phyloP scores from a whole-genome alignment of 1,284 basidiomycete species.

The Wolfiporia cocos region DNA sequence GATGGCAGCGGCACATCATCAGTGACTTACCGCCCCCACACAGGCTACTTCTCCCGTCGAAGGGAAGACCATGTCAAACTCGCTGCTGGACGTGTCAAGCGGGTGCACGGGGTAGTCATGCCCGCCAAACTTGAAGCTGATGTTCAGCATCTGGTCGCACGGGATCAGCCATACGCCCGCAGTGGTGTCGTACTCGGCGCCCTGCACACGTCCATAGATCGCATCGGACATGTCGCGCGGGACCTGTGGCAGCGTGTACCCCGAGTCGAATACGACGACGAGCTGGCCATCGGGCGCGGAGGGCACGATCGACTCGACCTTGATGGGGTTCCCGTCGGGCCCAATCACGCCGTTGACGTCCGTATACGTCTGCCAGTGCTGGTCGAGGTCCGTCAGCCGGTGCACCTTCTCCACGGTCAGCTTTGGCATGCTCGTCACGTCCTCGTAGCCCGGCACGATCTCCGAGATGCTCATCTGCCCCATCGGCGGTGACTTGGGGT shows the following conservation, averaged over 20 bases:
- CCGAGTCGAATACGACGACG: slow-evolving; percentile 72
- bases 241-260: slow-evolving; percentile 65
- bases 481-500: slow-evolving; percentile 34
- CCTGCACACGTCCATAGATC: slow-evolving; percentile 74
- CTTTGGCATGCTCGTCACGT: slow-evolving; percentile 55
- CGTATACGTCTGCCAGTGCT: slow-evolving; percentile 73
- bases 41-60: slow-evolving; percentile 56
- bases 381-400: slow-evolving; percentile 47
- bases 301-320: slow-evolving; percentile 60
- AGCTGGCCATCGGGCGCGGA: slow-evolving; percentile 30
- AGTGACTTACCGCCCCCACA: slow-evolving; percentile 53
- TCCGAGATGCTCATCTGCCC: slow-evolving; percentile 59
- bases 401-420: slow-evolving; percentile 62
- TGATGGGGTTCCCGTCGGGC: slow-evolving; percentile 61
- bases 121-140: slow-evolving; percentile 69
- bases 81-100: slow-evolving; percentile 63
- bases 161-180: slow-evolving; percentile 67
- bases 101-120: slow-evolving; percentile 65
- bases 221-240: slow-evolving; percentile 70
- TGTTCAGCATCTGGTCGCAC: slow-evolving; percentile 63
- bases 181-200: slow-evolving; percentile 57
- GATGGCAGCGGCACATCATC: neutral
- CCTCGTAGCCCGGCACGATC: slow-evolving; percentile 49
- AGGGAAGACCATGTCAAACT: slow-evolving; percentile 50
- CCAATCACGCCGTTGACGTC: slow-evolving; percentile 62